Conservation (phyloP, 192 early-diverging fungal genomes). For the Gonapodya prolifera region DNA sequence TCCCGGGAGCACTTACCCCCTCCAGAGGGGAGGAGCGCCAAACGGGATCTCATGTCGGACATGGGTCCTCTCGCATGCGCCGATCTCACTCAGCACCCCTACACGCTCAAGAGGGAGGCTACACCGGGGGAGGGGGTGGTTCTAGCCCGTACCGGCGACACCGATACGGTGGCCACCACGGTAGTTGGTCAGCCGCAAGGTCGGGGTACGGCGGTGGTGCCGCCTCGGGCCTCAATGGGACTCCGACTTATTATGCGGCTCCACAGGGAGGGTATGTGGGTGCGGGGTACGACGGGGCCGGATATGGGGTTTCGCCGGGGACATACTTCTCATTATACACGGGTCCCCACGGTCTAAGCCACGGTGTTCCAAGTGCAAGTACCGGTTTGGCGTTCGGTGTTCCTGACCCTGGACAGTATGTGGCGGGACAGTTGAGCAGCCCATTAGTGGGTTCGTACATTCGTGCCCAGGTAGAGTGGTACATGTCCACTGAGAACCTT, state of each 20-base stretch:
- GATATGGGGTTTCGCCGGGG: neutral
- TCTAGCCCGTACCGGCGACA: neutral
- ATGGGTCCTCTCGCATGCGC: too few relatives aligned
- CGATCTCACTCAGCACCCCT: neutral
- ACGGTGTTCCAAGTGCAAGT: neutral
- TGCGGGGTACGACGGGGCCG: neutral
- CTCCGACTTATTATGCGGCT: neutral
- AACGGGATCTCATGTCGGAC: too few relatives aligned
- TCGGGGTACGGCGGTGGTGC: neutral
- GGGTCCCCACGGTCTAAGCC: neutral
- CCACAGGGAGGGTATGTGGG: neutral
- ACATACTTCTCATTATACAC: neutral
- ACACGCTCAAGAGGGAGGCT: neutral
- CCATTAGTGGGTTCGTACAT: neutral
- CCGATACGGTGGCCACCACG: neutral
- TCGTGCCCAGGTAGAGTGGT: constrained; percentile 3
- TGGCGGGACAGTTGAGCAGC: neutral
- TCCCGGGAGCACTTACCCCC: too few relatives aligned
- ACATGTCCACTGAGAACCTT: neutral
- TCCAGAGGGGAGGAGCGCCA: too few relatives aligned
- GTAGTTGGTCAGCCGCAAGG: neutral
- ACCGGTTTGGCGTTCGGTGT: neutral
- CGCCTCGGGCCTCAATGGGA: neutral
- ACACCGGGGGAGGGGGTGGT: neutral
- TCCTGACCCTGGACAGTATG: neutral